Evolutionary conservation across 1,284 basidiomycete genomes (phyloP).

Genomic region (Coniferiporia sulphurascens): DNA sequence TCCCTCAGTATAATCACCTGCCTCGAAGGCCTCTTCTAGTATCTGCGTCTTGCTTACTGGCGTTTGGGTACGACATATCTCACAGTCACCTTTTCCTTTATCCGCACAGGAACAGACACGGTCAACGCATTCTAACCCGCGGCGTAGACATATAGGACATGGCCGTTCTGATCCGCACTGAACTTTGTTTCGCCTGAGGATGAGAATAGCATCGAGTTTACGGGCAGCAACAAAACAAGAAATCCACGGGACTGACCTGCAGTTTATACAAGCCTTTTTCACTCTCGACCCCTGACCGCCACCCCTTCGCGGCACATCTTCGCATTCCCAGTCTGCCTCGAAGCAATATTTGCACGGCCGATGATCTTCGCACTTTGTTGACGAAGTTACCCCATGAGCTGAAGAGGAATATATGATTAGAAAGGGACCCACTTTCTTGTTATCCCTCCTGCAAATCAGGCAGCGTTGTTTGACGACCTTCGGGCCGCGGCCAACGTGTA

Average conservation of each 20-base stretch:
- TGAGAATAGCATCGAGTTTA: neutral
- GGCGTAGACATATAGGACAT: slow-evolving; percentile 42
- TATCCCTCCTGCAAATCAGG: slow-evolving; percentile 46
- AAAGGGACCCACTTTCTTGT: slow-evolving; percentile 29
- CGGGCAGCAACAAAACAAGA: neutral
- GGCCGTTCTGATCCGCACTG: slow-evolving; percentile 54
- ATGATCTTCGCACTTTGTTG: slow-evolving; percentile 44
- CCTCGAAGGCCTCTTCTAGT: neutral
- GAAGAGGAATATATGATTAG: neutral
- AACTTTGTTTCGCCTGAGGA: slow-evolving; percentile 34
- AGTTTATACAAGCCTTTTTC: slow-evolving; percentile 52
- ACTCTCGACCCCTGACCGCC: slow-evolving; percentile 52
- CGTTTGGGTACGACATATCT: slow-evolving; percentile 12
- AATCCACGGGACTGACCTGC: slow-evolving; percentile 38
- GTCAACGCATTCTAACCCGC: slow-evolving; percentile 45
- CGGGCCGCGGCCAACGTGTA: slow-evolving; percentile 48
- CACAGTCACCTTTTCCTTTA: slow-evolving; percentile 12
- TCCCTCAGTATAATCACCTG: neutral
- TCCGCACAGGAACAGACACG: slow-evolving; percentile 32
- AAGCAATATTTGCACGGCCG: slow-evolving; percentile 50
- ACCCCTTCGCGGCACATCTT: slow-evolving; percentile 45
- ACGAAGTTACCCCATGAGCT: neutral
- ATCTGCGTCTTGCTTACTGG: slow-evolving; percentile 8
- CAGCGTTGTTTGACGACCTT: slow-evolving; percentile 54
- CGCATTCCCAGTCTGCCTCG: slow-evolving; percentile 39